Evolutionary conservation across 257 asterid genomes (phyloP).

Genomic region (Solanum boliviense): DNA sequence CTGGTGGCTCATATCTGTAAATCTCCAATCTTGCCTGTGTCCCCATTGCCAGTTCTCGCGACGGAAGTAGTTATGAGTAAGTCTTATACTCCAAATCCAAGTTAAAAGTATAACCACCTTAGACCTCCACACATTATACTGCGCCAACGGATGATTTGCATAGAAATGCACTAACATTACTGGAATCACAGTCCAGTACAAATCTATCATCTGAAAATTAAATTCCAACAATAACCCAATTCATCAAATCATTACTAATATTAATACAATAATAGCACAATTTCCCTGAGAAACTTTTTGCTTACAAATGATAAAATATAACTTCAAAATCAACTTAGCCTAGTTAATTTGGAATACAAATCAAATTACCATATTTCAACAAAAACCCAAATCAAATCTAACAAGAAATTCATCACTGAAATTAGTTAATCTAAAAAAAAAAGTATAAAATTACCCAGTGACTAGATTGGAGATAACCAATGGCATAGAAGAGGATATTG

Average conservation of each 20-base stretch:
- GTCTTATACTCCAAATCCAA: conserved; percentile 81
- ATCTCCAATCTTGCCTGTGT: conserved; percentile 88
- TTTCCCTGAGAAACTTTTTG: too few species aligned
- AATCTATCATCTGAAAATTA: conserved; percentile 70
- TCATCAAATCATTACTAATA: neutral
- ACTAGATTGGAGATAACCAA: conserved; percentile 64
- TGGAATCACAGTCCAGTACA: conserved; percentile 90
- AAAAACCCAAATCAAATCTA: neutral
- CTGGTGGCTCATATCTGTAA: conserved; percentile 53
- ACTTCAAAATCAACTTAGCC: neutral
- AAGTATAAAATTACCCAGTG: conserved; percentile 56
- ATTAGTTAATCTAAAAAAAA: neutral
- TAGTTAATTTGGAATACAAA: neutral
- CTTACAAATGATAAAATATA: neutral
- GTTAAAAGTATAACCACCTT: conserved; percentile 43
- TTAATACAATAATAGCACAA: too few species aligned
- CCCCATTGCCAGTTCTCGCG: conserved; percentile 97
- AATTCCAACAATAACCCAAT: neutral
- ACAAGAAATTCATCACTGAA: neutral
- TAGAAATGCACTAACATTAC: conserved; percentile 60
- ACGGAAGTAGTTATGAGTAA: conserved; percentile 86
- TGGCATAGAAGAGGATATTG: conserved; percentile 63
- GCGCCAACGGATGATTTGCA: conserved; percentile 46
- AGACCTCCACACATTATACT: conserved; percentile 52
- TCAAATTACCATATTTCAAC: neutral